Evolutionary conservation across 2,329 filamentous ascomycete genomes (phyloP).

Genomic region (Phoma sp.): DNA sequence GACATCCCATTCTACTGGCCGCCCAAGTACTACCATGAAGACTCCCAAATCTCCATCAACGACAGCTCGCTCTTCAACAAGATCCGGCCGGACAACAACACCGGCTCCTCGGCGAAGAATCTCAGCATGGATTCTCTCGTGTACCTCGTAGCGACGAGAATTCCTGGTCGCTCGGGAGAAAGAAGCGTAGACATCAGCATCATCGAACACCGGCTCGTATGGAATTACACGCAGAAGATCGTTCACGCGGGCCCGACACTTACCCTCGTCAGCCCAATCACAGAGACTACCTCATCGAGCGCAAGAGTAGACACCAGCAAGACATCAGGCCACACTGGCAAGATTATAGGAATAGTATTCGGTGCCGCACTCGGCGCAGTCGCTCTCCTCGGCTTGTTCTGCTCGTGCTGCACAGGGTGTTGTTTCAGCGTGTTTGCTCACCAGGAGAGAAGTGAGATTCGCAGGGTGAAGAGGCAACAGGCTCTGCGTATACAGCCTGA

Average conservation of each 20-base stretch:
- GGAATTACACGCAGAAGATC: background rate
- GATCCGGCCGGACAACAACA: no score
- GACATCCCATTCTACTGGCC: constrained; percentile 22
- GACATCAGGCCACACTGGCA: background rate
- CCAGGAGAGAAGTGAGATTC: background rate
- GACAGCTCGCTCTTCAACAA: no score
- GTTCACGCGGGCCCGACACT: constrained; percentile 22
- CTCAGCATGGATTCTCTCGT: no score
- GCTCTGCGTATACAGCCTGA: background rate
- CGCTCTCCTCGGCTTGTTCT: background rate
- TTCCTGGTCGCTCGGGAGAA: constrained; percentile 11
- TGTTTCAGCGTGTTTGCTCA: no score
- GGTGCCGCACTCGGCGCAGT: background rate
- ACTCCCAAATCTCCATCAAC: constrained; percentile 14
- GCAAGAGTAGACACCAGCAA: background rate
- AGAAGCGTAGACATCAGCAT: constrained; percentile 1
- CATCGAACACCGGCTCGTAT: no score
- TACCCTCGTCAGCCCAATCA: background rate
- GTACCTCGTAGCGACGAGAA: background rate
- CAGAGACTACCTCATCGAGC: background rate
- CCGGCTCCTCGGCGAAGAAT: no score
- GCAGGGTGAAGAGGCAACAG: constrained; percentile 1
- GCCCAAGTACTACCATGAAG: constrained; percentile 14
- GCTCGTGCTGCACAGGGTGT: constrained; percentile 1
- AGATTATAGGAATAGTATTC: constrained; percentile 3